Conservation (phyloP, 2,329 filamentous ascomycete species). For the Aureobasidium sp. region DNA sequence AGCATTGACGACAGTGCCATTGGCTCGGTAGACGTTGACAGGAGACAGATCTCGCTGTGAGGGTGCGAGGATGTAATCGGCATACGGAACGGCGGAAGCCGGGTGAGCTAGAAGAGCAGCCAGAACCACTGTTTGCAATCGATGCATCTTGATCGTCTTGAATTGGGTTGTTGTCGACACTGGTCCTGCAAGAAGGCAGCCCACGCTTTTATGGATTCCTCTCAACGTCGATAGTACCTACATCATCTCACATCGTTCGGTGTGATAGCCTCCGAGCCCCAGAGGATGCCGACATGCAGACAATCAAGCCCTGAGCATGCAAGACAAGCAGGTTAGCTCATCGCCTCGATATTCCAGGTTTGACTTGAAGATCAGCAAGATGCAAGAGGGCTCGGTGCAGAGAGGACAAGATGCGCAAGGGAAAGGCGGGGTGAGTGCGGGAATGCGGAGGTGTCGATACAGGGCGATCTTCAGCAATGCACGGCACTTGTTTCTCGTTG, state of each 20-base stretch:
- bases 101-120: not conserved
- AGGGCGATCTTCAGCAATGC: not conserved
- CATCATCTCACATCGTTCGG: not conserved
- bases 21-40: not conserved
- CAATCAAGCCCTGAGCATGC: not conserved
- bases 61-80: conserved; percentile 8
- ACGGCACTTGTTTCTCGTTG: not conserved
- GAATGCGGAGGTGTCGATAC: not conserved
- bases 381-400: not conserved
- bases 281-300: not conserved
- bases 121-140: not conserved
- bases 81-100: not conserved
- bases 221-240: not conserved
- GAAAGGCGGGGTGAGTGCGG: not conserved
- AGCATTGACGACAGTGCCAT: conserved; percentile 1
- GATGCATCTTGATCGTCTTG: not conserved
- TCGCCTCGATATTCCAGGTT: not conserved
- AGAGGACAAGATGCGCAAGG: not conserved
- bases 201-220: not conserved
- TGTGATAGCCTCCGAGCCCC: not conserved
- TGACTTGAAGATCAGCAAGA: not conserved
- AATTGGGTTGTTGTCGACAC: too few relatives aligned
- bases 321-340: not conserved
- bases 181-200: not conserved
- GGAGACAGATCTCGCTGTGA: not conserved